These are phyloP conservation scores for Psilocybe cyanescens DNA, from an alignment of 768 basidiomycete species.

Conservation along the genomic window DNA sequence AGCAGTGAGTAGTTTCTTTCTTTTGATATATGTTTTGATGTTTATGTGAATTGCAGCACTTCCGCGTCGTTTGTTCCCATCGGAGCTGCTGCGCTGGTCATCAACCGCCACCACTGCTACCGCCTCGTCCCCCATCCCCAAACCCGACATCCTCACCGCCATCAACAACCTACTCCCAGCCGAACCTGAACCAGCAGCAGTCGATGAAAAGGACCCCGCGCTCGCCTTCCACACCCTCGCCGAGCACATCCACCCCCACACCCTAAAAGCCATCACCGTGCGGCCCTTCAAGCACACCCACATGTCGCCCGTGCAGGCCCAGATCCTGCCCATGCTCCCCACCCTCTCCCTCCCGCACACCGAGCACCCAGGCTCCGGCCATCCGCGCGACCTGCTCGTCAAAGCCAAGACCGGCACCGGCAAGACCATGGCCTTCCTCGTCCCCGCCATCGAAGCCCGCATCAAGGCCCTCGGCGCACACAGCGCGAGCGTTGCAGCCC, in stretches of 20 bases:
- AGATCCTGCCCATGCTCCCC: constrained; percentile 79
- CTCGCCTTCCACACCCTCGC: constrained; percentile 35
- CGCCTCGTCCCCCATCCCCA: neutral
- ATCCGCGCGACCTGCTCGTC: constrained; percentile 74
- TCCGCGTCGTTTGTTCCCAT: constrained; percentile 18
- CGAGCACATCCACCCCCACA: constrained; percentile 38
- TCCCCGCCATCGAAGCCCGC: constrained; percentile 84
- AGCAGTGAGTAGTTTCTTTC: constrained; percentile 10
- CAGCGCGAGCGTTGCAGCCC: constrained; percentile 22
- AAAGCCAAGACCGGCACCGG: constrained; percentile 90
- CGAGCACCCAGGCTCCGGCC: constrained; percentile 27
- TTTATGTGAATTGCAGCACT: constrained; percentile 13
- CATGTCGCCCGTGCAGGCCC: constrained; percentile 85
- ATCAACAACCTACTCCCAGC: neutral
- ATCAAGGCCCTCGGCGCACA: constrained; percentile 56
- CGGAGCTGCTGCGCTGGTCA: constrained; percentile 15
- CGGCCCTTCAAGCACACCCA: constrained; percentile 66
- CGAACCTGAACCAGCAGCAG: too few relatives aligned
- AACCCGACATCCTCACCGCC: neutral
- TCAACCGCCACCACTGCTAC: neutral
- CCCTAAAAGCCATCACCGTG: constrained; percentile 62
- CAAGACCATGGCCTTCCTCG: constrained; percentile 87
- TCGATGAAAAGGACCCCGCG: constrained; percentile 7
- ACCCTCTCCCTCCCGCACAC: constrained; percentile 53
- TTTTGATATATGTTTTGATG: neutral